phyloP scores from a whole-genome alignment of 805 yeast species.

The Kodamaea sagamina region DNA sequence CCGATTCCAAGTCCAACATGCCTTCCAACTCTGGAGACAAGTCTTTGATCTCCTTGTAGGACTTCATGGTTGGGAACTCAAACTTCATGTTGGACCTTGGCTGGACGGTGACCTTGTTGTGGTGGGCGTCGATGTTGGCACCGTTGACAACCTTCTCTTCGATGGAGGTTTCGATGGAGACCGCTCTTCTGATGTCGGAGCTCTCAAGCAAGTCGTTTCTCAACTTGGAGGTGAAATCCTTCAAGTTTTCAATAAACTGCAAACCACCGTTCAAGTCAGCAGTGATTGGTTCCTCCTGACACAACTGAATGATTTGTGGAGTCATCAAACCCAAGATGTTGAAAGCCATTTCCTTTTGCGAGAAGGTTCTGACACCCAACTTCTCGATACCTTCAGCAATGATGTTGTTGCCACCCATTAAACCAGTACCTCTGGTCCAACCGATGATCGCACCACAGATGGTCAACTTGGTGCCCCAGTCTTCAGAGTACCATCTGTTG shows the following conservation, averaged over 20 bases:
- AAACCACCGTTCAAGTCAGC: slow-evolving; percentile 99
- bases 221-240: slow-evolving; percentile 78
- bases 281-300: slow-evolving; percentile 93
- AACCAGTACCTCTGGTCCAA: slow-evolving; percentile 99
- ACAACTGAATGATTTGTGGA: slow-evolving; percentile 78
- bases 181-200: slow-evolving; percentile 93
- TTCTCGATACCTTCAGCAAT: slow-evolving; percentile 97
- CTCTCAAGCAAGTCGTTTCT: slow-evolving; percentile 77
- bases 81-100: slow-evolving; percentile 96
- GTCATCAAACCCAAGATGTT: slow-evolving; percentile 92
- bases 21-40: slow-evolving; percentile 80
- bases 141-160: slow-evolving; percentile 88
- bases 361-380: slow-evolving; percentile 95
- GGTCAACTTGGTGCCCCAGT: slow-evolving; percentile 92
- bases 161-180: slow-evolving; percentile 86
- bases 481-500: slow-evolving; percentile 98
- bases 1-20: slow-evolving; percentile 86
- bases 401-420: slow-evolving; percentile 95
- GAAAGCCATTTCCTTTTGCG: slow-evolving; percentile 99
- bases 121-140: slow-evolving; percentile 83
- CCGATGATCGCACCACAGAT: slow-evolving; percentile 98
- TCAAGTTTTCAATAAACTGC: slow-evolving; percentile 88
- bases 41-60: slow-evolving; percentile 70
- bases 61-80: slow-evolving; percentile 85
- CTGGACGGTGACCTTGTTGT: slow-evolving; percentile 71